Conservation (phyloP, 305 asterid genomes). For the Fraxinus albicans region DNA sequence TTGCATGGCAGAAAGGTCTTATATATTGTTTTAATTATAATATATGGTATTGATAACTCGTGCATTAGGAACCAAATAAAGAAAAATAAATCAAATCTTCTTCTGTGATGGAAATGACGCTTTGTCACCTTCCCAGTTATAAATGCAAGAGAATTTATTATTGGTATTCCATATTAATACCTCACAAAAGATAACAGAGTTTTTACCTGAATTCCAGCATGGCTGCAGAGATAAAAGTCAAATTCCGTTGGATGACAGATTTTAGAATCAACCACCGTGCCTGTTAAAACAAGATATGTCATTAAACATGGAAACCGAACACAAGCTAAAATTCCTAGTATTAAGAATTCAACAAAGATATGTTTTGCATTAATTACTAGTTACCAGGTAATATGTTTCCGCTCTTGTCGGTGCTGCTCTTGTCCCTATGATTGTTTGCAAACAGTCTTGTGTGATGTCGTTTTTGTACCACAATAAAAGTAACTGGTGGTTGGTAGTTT, state of each 20-base stretch:
- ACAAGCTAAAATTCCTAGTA: not conserved
- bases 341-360: not conserved
- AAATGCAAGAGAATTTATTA: not conserved
- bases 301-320: not conserved
- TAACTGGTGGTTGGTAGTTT: slow-evolving; percentile 95
- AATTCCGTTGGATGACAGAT: slow-evolving; percentile 98
- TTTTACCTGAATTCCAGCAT: slow-evolving; percentile 95
- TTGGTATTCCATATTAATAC: not conserved
- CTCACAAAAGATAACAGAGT: not conserved
- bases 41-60: not conserved
- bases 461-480: slow-evolving; percentile 92
- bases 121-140: not conserved
- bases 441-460: slow-evolving; percentile 92
- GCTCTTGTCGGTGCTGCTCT: slow-evolving; percentile 83
- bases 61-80: not conserved
- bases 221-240: slow-evolving; percentile 96
- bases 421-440: slow-evolving; percentile 89
- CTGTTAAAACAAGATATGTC: slow-evolving; percentile 36
- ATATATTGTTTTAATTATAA: not conserved
- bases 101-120: not conserved
- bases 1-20: not conserved
- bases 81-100: not conserved
- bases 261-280: slow-evolving; percentile 94
- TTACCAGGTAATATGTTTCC: slow-evolving; percentile 94
- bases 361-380: not conserved